These are phyloP conservation scores for Digitaria exilis DNA, from an alignment of 202 grass and related monocot species.

Conservation along the genomic window DNA sequence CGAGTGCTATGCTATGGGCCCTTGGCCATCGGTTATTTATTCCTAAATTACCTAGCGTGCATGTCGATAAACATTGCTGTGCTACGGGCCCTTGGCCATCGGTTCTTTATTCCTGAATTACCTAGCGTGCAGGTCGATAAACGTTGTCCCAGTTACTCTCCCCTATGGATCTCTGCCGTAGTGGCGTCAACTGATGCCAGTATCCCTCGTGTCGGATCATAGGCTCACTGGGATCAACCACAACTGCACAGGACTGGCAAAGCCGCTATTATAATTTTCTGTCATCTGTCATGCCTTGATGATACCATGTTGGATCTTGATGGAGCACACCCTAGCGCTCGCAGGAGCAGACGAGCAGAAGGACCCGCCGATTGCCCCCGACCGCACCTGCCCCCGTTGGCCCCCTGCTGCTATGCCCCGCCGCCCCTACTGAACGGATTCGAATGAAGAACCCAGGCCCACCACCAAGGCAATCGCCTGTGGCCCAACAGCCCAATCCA, in stretches of 20 bases:
- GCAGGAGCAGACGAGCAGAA: too few relatives aligned
- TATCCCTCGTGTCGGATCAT: background rate
- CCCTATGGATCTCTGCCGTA: too few relatives aligned
- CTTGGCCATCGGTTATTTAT: background rate
- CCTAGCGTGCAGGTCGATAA: background rate
- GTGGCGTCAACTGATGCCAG: background rate
- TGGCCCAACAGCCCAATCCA: background rate
- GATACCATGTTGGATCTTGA: slow-evolving; percentile 32
- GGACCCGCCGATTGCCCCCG: too few relatives aligned
- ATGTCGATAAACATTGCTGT: too few relatives aligned
- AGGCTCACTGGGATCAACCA: background rate
- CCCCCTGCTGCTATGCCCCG: too few relatives aligned
- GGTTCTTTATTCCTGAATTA: background rate
- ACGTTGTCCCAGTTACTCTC: background rate
- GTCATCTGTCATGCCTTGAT: background rate
- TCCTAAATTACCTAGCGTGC: background rate
- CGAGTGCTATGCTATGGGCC: background rate
- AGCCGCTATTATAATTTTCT: too few relatives aligned
- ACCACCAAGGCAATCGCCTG: background rate
- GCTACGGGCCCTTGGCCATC: background rate
- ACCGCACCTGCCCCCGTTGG: background rate
- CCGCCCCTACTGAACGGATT: background rate
- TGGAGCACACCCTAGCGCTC: background rate
- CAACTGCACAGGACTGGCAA: background rate
- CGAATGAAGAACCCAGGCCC: background rate